These are phyloP conservation scores for Anthostomella pinea DNA, from an alignment of 2,329 filamentous ascomycete genomes.

Conservation along the genomic window DNA sequence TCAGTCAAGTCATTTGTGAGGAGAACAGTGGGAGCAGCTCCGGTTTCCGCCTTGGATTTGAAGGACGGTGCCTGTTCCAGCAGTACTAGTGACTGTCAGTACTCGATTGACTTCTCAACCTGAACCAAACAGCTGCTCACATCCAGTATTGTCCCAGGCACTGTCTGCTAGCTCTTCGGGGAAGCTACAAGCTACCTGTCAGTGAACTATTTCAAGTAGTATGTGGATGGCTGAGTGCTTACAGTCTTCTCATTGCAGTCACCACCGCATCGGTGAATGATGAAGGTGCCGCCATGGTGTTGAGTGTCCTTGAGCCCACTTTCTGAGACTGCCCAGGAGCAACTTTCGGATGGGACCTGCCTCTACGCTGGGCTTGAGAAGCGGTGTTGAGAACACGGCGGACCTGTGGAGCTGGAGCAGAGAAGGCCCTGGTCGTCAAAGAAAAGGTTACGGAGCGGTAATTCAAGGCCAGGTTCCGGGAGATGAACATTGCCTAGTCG, in stretches of 20 bases:
- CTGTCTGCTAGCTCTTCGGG: conserved; percentile 85
- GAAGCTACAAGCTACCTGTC: conserved; percentile 55
- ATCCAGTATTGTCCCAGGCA: conserved; percentile 93
- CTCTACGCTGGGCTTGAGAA: too few species aligned
- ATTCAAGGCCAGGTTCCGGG: conserved; percentile 4
- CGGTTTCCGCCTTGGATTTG: conserved; percentile 49
- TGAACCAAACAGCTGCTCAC: too few species aligned
- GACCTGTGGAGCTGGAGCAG: too few species aligned
- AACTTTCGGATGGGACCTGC: neutral
- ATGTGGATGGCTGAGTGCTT: conserved; percentile 33
- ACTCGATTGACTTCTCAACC: too few species aligned
- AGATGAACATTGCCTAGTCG: conserved; percentile 9
- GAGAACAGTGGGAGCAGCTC: conserved; percentile 40
- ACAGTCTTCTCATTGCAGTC: conserved; percentile 76
- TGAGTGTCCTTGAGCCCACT: conserved; percentile 5
- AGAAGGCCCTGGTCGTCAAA: too few species aligned
- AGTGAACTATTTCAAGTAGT: conserved; percentile 1
- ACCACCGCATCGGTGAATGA: conserved; percentile 62
- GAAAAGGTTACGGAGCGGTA: neutral
- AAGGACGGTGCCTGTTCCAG: conserved; percentile 54
- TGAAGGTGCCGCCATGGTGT: conserved; percentile 22
- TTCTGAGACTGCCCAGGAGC: conserved; percentile 10
- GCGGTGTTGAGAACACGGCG: too few species aligned
- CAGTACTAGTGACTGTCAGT: conserved; percentile 33
- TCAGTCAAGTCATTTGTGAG: conserved; percentile 86